Conservation (phyloP, 2,329 filamentous ascomycete species). For the Fonsecaea erecta region DNA sequence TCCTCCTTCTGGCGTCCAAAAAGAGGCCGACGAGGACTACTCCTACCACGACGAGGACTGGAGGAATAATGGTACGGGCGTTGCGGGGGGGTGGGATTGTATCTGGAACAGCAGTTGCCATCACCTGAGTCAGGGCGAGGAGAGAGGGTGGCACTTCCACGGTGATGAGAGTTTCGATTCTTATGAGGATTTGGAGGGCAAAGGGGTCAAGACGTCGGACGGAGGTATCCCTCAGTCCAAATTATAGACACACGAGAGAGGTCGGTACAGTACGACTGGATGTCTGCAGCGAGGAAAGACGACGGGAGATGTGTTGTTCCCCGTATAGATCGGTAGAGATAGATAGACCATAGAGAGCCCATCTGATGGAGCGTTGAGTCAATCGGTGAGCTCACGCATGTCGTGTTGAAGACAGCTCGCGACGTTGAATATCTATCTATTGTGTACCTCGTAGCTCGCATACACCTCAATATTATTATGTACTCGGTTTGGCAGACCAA, state of each 20-base stretch:
- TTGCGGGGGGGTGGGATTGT: constrained; percentile 80
- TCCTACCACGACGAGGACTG: constrained; percentile 35
- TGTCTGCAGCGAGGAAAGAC: background rate
- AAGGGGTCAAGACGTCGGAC: constrained; percentile 33
- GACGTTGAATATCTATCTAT: background rate
- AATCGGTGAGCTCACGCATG: background rate
- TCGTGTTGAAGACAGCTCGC: background rate
- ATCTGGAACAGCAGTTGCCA: constrained; percentile 81
- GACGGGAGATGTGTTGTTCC: background rate
- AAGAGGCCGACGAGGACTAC: constrained; percentile 38
- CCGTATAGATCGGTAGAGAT: background rate
- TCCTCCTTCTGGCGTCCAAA: background rate
- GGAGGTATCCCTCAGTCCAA: constrained; percentile 25
- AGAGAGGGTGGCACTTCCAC: constrained; percentile 74
- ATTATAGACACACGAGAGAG: constrained; percentile 15
- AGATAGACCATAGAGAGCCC: background rate
- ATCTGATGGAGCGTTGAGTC: background rate
- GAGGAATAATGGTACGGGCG: constrained; percentile 50
- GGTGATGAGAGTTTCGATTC: constrained; percentile 53
- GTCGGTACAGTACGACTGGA: background rate
- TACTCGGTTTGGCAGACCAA: constrained; percentile 3
- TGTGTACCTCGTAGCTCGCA: too few species aligned
- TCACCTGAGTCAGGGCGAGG: constrained; percentile 77
- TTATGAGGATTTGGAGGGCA: constrained; percentile 38
- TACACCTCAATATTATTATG: too few species aligned